Evolutionary conservation across 352 stramenopile species (phyloP).

Genomic region (Globisporangium uncinulatum): DNA sequence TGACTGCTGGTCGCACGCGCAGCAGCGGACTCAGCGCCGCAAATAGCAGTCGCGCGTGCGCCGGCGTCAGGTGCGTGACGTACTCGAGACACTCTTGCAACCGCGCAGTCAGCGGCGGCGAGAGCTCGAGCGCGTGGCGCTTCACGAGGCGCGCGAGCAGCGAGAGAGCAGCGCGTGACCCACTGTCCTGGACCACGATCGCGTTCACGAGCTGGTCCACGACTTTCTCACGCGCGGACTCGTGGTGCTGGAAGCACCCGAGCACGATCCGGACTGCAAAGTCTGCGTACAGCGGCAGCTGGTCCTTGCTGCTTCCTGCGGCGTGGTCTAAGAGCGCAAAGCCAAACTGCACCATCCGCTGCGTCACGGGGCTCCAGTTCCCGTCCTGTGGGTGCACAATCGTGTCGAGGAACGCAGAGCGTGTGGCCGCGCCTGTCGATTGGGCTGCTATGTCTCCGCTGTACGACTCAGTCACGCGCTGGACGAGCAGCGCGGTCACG

Average conservation of each 20-base stretch:
- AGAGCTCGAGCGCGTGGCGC: conserved; percentile 34
- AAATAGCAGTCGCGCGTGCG: conserved; percentile 24
- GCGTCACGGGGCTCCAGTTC: conserved; percentile 25
- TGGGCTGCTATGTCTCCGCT: conserved; percentile 1
- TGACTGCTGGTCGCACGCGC: conserved; percentile 28
- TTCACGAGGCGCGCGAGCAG: conserved; percentile 33
- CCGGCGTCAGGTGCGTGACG: conserved; percentile 28
- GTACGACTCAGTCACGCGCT: conserved; percentile 23
- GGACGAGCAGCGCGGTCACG: conserved; percentile 23
- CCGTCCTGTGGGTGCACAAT: conserved; percentile 25
- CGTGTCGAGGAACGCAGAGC: conserved; percentile 19
- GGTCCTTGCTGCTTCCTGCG: conserved; percentile 14
- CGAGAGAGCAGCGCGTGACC: conserved; percentile 23
- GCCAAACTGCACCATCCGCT: conserved; percentile 26
- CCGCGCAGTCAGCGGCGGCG: conserved; percentile 18
- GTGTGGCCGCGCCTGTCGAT: conserved; percentile 1
- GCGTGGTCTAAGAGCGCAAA: conserved; percentile 28
- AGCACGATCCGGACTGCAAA: conserved; percentile 43
- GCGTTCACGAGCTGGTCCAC: conserved; percentile 41
- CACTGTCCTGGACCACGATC: conserved; percentile 29
- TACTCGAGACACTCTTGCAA: conserved; percentile 55
- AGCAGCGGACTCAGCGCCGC: conserved; percentile 32
- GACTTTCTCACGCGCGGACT: conserved; percentile 21
- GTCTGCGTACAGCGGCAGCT: conserved; percentile 3
- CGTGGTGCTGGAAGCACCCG: conserved; percentile 38